A percentile compares a stretch with the other conserved stretches of the same genome.
These are phyloP conservation scores for Hygrocybe punicea DNA, from an alignment of 768 basidiomycete genomes.

Conservation along the genomic window DNA sequence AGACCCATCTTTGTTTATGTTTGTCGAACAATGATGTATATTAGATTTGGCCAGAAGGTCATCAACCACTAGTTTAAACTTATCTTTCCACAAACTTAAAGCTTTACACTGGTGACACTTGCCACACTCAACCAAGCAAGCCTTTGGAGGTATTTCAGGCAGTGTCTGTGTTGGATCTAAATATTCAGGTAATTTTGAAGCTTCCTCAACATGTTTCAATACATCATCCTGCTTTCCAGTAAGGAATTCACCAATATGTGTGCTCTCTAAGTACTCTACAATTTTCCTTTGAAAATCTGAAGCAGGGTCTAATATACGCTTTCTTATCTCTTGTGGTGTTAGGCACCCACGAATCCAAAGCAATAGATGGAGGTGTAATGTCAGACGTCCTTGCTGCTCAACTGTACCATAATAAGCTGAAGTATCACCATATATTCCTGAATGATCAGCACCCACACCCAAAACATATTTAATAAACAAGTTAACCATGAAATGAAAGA, in stretches of 20 bases:
- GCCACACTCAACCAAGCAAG: conserved; percentile 10
- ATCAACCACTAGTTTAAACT: conserved; percentile 20
- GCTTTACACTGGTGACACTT: conserved; percentile 6
- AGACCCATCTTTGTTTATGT: too few relatives aligned
- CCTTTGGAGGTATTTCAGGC: conserved; percentile 17
- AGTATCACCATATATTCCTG: conserved; percentile 29
- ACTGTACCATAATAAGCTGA: conserved; percentile 31
- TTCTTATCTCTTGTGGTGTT: conserved; percentile 34
- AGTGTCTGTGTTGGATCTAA: conserved; percentile 22
- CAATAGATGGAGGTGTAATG: conserved; percentile 39
- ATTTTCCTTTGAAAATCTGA: conserved; percentile 20
- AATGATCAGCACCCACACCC: conserved; percentile 14
- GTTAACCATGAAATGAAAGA: conserved; percentile 25
- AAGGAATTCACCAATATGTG: conserved; percentile 28
- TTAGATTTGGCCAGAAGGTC: conserved; percentile 25
- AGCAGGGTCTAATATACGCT: conserved; percentile 20
- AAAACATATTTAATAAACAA: conserved; percentile 26
- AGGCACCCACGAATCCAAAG: conserved; percentile 34
- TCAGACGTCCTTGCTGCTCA: conserved; percentile 37
- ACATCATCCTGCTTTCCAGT: conserved; percentile 26
- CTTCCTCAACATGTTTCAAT: background rate
- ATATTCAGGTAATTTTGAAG: conserved; percentile 6
- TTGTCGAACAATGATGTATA: too few relatives aligned
- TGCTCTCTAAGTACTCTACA: conserved; percentile 23
- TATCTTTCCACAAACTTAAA: conserved; percentile 15